Evolutionary conservation across 2,329 filamentous ascomycete species (phyloP).

Genomic region (Calonectria pseudoreteaudii): DNA sequence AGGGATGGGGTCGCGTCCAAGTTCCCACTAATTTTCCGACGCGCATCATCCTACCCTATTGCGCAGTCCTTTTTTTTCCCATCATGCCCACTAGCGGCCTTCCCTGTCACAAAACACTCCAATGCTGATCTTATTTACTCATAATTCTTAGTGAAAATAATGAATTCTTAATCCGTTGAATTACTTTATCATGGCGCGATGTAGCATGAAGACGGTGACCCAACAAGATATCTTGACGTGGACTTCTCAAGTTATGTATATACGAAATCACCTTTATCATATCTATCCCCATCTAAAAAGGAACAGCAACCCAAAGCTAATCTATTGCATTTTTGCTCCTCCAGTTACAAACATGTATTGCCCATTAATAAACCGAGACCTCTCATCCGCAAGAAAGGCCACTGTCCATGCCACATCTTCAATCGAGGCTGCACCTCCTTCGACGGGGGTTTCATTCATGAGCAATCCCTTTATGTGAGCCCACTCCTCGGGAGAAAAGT

Average conservation of each 20-base stretch:
- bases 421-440: constrained; percentile 11
- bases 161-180: no score
- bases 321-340: constrained; percentile 11
- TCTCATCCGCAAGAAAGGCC: constrained; percentile 13
- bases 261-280: background rate
- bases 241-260: no score
- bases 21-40: background rate
- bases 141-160: no score
- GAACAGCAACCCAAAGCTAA: background rate
- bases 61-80: background rate
- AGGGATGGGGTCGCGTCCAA: background rate
- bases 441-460: constrained; percentile 2
- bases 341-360: constrained; percentile 18
- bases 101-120: background rate
- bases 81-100: no score
- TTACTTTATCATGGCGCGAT: no score
- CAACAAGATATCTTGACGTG: no score
- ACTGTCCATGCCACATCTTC: constrained; percentile 21
- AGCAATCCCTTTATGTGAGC: background rate
- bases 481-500: constrained; percentile 16
- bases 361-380: constrained; percentile 21
- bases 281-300: background rate
- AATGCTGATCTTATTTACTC: no score
- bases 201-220: no score
- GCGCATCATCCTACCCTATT: background rate